These are phyloP conservation scores for Monosporascus sp. DNA, from an alignment of 2,329 filamentous ascomycete species.

Conservation along the genomic window DNA sequence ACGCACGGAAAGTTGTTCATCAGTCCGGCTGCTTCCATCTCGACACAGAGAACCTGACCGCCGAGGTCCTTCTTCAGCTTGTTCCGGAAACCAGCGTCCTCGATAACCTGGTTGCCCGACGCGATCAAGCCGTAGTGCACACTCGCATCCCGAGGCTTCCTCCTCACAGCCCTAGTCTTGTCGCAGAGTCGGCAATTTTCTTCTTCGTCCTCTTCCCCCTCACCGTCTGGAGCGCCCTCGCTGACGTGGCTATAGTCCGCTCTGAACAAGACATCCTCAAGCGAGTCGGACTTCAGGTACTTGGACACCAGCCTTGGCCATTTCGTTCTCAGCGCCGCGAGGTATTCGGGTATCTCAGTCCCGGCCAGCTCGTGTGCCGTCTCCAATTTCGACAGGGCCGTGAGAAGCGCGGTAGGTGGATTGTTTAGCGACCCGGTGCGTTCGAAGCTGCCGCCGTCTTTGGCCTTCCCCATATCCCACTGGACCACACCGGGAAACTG, in stretches of 20 bases:
- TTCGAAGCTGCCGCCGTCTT: slow-evolving; percentile 7
- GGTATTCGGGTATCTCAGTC: slow-evolving; percentile 12
- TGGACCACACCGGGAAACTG: slow-evolving; percentile 16
- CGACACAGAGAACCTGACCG: no score
- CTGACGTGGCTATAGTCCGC: slow-evolving; percentile 2
- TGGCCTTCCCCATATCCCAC: slow-evolving; percentile 18
- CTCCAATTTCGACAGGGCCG: slow-evolving; percentile 13
- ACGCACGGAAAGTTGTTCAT: slow-evolving; percentile 21
- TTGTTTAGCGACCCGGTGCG: slow-evolving; percentile 13
- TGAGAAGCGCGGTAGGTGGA: slow-evolving; percentile 12
- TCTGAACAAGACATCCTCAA: slow-evolving; percentile 13
- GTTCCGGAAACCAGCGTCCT: no score
- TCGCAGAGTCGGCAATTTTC: slow-evolving; percentile 14
- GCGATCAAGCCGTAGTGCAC: slow-evolving; percentile 21
- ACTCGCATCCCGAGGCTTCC: slow-evolving; percentile 11
- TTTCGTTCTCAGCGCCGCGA: slow-evolving; percentile 10
- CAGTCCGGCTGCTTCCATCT: no score
- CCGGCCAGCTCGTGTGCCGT: slow-evolving; percentile 5
- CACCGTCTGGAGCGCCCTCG: background rate
- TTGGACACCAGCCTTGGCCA: slow-evolving; percentile 10
- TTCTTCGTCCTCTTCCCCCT: slow-evolving; percentile 6
- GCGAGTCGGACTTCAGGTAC: slow-evolving; percentile 9
- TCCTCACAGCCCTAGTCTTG: slow-evolving; percentile 7
- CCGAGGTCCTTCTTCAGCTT: no score
- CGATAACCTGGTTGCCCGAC: slow-evolving; percentile 21